Percentiles rank a stretch among this genome's conserved stretches.
Evolutionary conservation across 2,329 filamentous ascomycete species (phyloP).

Genomic region (Pseudohalonectria lignicola): DNA sequence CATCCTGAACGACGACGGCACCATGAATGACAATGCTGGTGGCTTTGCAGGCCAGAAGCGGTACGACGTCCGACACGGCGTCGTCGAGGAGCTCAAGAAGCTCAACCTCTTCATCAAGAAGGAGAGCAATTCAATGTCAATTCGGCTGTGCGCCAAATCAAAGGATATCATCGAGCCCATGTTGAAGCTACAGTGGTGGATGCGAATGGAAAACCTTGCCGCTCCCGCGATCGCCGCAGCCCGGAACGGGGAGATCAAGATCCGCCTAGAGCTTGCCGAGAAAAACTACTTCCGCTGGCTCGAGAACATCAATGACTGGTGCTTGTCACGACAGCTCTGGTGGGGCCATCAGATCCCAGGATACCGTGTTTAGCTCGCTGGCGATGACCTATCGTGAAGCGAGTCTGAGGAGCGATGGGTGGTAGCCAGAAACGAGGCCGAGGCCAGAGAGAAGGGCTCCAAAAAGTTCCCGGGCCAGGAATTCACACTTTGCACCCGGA

Average conservation of each 20-base stretch:
- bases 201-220: conserved; percentile 78
- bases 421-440: conserved; percentile 65
- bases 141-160: conserved; percentile 46
- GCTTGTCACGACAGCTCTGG: conserved; percentile 86
- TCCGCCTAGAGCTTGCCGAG: conserved; percentile 70
- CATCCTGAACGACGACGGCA: conserved; percentile 84
- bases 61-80: conserved; percentile 81
- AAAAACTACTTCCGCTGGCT: conserved; percentile 86
- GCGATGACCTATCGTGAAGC: conserved; percentile 41
- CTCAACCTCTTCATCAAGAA: conserved; percentile 85
- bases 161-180: conserved; percentile 92
- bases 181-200: conserved; percentile 98
- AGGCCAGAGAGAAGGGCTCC: conserved; percentile 70
- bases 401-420: conserved; percentile 65
- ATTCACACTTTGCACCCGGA: conserved; percentile 76
- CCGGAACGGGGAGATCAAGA: conserved; percentile 70
- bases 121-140: conserved; percentile 83
- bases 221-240: conserved; percentile 73
- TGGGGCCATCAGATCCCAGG: conserved; percentile 93
- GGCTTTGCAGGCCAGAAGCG: conserved; percentile 77
- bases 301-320: conserved; percentile 85
- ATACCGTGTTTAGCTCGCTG: conserved; percentile 74
- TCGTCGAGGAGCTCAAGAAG: conserved; percentile 76
- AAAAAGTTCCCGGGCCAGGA: conserved; percentile 71
- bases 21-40: conserved; percentile 77